Evolutionary conservation across 208 protist genomes (phyloP).

Genomic region (Naegleria lovaniensis): DNA sequence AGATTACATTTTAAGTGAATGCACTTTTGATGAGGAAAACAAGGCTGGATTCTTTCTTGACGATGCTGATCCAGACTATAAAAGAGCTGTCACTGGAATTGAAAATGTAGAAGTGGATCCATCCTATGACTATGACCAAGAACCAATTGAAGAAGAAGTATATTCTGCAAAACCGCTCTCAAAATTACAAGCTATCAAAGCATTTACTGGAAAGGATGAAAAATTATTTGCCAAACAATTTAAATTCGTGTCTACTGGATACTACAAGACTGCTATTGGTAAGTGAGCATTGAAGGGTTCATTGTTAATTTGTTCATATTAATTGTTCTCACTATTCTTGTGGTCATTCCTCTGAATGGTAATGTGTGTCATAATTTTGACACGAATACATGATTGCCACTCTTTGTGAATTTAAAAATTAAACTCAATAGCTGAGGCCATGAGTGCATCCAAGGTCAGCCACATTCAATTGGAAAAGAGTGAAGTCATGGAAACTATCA

Average conservation of each 20-base stretch:
- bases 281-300: no score
- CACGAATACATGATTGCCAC: no score
- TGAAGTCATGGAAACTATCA: not conserved
- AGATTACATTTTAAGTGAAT: not conserved
- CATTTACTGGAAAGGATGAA: not conserved
- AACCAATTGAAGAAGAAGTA: not conserved
- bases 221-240: not conserved
- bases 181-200: not conserved
- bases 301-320: no score
- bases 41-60: not conserved
- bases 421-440: not conserved
- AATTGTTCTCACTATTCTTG: no score
- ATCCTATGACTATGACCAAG: not conserved
- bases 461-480: not conserved
- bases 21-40: not conserved
- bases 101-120: not conserved
- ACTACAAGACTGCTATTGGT: not conserved
- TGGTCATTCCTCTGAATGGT: no score
- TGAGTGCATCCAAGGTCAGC: not conserved
- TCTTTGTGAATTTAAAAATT: no score
- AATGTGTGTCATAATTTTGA: no score
- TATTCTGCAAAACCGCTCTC: not conserved
- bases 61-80: not conserved
- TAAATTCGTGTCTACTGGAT: not conserved
- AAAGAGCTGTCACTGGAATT: not conserved